Evolutionary conservation across 805 yeast genomes (phyloP).

Genomic region (Candida jianshihensis): DNA sequence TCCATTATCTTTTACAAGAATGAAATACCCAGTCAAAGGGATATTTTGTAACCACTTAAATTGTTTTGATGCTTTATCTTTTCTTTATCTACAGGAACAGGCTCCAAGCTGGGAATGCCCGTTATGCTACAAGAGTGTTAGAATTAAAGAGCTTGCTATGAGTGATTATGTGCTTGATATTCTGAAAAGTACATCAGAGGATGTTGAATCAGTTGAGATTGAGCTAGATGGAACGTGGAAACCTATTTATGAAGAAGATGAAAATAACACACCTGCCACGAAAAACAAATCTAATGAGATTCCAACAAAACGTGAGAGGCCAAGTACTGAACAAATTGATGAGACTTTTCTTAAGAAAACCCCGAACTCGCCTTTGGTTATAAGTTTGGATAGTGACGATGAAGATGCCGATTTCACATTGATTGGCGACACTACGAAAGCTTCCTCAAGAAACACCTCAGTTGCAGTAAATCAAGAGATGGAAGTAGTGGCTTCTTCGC

Average conservation of each 20-base stretch:
- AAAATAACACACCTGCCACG: conserved; percentile 8
- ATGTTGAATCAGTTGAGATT: conserved; percentile 60
- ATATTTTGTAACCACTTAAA: conserved; percentile 70
- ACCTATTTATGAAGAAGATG: conserved; percentile 25
- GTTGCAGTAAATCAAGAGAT: background rate
- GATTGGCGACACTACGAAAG: background rate
- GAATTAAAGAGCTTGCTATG: conserved; percentile 53
- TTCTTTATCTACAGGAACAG: conserved; percentile 66
- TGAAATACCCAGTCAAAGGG: conserved; percentile 68
- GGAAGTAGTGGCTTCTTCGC: background rate
- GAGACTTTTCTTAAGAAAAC: too few relatives aligned
- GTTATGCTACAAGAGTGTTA: conserved; percentile 52
- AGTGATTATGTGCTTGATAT: conserved; percentile 71
- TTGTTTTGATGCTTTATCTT: conserved; percentile 81
- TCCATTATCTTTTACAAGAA: conserved; percentile 68
- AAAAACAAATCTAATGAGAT: too few relatives aligned
- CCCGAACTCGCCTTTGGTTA: conserved; percentile 31
- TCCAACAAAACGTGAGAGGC: background rate
- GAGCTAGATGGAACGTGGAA: conserved; percentile 72
- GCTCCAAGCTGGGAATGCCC: conserved; percentile 89
- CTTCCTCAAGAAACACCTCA: background rate
- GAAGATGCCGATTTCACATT: conserved; percentile 29
- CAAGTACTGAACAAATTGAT: too few relatives aligned
- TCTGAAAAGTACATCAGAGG: conserved; percentile 42
- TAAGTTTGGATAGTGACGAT: conserved; percentile 44